Base-by-base conservation (phyloP, 2,329 filamentous ascomycete species). In the Plenodomus biglobosus region DNA sequence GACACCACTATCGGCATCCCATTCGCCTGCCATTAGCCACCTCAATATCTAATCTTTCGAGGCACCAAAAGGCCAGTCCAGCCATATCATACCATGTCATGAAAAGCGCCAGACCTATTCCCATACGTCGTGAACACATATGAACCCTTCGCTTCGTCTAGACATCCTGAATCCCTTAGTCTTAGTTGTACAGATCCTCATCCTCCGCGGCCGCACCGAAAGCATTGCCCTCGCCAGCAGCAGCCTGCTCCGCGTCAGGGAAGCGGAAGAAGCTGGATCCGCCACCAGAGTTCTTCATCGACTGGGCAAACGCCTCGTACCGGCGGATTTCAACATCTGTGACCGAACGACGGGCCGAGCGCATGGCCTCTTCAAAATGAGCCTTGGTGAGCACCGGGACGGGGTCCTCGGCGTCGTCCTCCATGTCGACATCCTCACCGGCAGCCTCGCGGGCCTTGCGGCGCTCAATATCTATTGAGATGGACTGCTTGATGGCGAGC, bases 291-390 rank as follows among this genome's bases (percentile, higher is more conserved):
- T 95, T 96, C 88, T 99, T 99, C 91, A 99, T 95, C 74, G 92
- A 92, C 79, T 97, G 92, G 35, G 92, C 89, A 68, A 99, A 99
- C 3, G 94, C 92, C 81, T 99, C 94, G 78, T 99, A 99, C 53
- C 92, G 87, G 69, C 94, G 88, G 66, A 99, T 95, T 81, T 99
- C 94, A 18, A 97, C 92, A 62, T 99, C 94, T 48, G 85, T 92
- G 62, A 99, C 94, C 21, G 94, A 97, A 71, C 89, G 85, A 74
- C 94, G 88, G 56, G 94, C 94, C 75, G 87, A 86, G 74, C 88
- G 85, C 94, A 99, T 99, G 38, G 94, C 94, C 81, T 99, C 94
- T 80, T 97, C 92, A 71, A 99, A 99, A 78, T 99, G 94, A 49
- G 87, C 88, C 78, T 90, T 94, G 65, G 94, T 97, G 50, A 99